Evolutionary conservation across 169 alveolate species (phyloP).

Genomic region (Theileria orientalis): DNA sequence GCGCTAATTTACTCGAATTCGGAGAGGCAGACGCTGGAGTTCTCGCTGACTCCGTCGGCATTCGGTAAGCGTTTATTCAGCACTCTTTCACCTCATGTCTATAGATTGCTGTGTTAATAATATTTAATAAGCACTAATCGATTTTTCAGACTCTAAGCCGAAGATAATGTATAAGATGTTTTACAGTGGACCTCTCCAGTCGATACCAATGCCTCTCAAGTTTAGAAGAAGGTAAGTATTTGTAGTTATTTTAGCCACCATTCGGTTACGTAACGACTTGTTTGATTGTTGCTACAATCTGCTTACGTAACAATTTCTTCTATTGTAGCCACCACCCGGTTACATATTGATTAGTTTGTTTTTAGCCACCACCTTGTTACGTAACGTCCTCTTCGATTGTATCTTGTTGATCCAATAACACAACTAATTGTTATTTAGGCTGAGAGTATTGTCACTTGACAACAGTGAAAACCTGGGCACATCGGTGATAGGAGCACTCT

Average conservation of each 20-base stretch:
- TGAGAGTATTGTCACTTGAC: constrained; percentile 76
- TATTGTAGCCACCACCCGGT: too few relatives aligned
- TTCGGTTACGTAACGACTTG: too few relatives aligned
- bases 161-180: constrained; percentile 30
- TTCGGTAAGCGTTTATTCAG: not conserved
- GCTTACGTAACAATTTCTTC: too few relatives aligned
- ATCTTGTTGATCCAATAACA: not conserved
- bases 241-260: too few relatives aligned
- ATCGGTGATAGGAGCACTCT: constrained; percentile 66
- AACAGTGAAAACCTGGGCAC: constrained; percentile 78
- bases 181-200: constrained; percentile 43
- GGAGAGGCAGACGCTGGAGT: constrained; percentile 20
- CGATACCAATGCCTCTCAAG: constrained; percentile 34
- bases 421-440: constrained; percentile 21
- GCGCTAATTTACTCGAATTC: constrained; percentile 20
- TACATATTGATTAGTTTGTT: too few relatives aligned
- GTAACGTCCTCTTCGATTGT: too few relatives aligned
- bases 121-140: too few relatives aligned
- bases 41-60: constrained; percentile 14
- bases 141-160: constrained; percentile 22
- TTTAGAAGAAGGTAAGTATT: constrained; percentile 28
- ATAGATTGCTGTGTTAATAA: not conserved
- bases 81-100: not conserved
- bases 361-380: too few relatives aligned
- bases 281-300: too few relatives aligned